Percentiles rank a stretch among this genome's conserved stretches.
Conservation (phyloP, 768 basidiomycete genomes). For the Lactarius sanguifluus region DNA sequence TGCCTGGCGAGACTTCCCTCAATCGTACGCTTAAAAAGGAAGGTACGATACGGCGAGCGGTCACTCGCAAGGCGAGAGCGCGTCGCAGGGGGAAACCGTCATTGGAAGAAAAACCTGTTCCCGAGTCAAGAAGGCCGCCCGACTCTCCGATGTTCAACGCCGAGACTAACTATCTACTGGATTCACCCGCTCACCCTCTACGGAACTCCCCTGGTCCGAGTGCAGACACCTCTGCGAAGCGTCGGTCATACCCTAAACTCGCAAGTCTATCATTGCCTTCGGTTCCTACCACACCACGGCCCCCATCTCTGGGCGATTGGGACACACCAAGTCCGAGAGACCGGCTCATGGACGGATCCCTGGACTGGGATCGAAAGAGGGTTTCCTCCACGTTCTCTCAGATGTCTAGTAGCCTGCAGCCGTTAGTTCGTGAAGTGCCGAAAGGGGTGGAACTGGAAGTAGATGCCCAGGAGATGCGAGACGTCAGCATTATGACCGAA, state of each 20-base stretch:
- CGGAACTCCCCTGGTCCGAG: background rate
- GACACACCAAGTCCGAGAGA: background rate
- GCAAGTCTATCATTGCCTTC: background rate
- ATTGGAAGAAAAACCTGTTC: background rate
- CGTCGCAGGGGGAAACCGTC: slow-evolving; percentile 18
- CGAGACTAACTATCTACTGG: background rate
- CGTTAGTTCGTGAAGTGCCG: slow-evolving; percentile 32
- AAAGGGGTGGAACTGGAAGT: slow-evolving; percentile 46
- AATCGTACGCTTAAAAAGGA: slow-evolving; percentile 55
- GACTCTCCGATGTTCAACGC: background rate
- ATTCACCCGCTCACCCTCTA: background rate
- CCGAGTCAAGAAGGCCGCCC: background rate
- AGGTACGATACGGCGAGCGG: slow-evolving; percentile 57
- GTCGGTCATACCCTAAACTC: background rate
- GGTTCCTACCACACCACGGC: too few species aligned
- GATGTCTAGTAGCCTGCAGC: slow-evolving; percentile 31
- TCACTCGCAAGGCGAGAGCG: slow-evolving; percentile 38
- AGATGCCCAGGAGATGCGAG: slow-evolving; percentile 56
- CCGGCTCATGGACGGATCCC: background rate
- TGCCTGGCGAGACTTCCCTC: slow-evolving; percentile 57
- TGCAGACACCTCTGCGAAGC: background rate
- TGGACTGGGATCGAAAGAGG: slow-evolving; percentile 13
- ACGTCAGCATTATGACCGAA: slow-evolving; percentile 60
- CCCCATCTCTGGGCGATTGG: background rate
- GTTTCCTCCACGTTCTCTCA: slow-evolving; percentile 7